Base-by-base conservation (phyloP, 2,329 filamentous ascomycete genomes). In the Endocalyx cinctus region DNA sequence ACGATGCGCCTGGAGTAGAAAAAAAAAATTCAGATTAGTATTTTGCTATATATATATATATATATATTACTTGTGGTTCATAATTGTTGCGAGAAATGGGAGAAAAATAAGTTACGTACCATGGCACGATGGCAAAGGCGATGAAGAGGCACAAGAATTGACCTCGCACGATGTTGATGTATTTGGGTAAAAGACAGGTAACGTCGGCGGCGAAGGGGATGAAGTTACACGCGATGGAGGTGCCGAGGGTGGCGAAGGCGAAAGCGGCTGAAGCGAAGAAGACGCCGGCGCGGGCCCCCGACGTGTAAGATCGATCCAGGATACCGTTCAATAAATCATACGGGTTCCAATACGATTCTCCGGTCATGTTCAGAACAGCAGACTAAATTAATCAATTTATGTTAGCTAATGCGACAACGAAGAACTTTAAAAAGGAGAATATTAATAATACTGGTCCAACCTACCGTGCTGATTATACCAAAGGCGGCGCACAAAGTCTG, bases 171-270 rank as follows among this genome's bases (percentile, higher is more conserved):
- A 64, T 65, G 18, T 58, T 63, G 10, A 60, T 51, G 17, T 62
- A 54, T 26, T 58, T 52, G 19, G 51, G 52, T 11, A 62, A 50
- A 3, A 53, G 37, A 50, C 57, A 57, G 29, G 52, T 52, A n/a
- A 55, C 51, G 14, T 62, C 60, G 6, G 47, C 50, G 16, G 64
- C 51, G 40, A 65, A 63, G 15, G 63, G 51, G 4, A 58, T 60
- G 31, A 59, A 59, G 22, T 63, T 58, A n/a, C 20, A 23, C 8
- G 20, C 20, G 20, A 23, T 23, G 20, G 20, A 23, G 8, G 20
- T 23, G 20, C 20, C 20, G 8, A 23, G 20, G 20, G 20, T 23
- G n/a, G 20, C 20, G 20, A 23, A 23, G 8, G 20, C 20, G 20
- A 23, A 23, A n/a, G 8, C n/a, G 20, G 20, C 20, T 8, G 20